phyloP scores from a whole-genome alignment of 768 basidiomycete genomes.

The Podaxis sp. region DNA sequence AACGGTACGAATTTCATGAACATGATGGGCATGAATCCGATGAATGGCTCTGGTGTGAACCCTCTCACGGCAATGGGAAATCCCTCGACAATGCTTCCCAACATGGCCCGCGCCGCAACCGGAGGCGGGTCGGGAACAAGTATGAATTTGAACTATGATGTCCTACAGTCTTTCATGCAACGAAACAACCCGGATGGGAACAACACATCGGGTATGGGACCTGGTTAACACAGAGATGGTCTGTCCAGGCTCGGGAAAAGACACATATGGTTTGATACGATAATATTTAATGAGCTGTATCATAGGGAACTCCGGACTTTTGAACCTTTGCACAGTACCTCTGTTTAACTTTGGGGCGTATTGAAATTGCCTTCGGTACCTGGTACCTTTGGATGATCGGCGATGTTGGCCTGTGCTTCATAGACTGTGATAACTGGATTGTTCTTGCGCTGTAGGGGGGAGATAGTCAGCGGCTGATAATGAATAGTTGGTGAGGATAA shows the following conservation, averaged over 20 bases:
- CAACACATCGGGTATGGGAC: slow-evolving; percentile 11
- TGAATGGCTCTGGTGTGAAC: not conserved
- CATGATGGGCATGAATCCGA: slow-evolving; percentile 17
- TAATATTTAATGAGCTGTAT: not conserved
- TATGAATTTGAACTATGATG: slow-evolving; percentile 36
- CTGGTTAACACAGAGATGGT: not conserved
- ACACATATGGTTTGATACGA: not conserved
- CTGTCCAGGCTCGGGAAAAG: not conserved
- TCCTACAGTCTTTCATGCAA: slow-evolving; percentile 45
- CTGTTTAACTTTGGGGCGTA: slow-evolving; percentile 29
- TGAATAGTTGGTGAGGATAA: not conserved
- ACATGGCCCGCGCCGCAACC: slow-evolving; percentile 16
- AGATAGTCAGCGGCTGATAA: not conserved
- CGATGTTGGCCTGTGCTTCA: slow-evolving; percentile 82
- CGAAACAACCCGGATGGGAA: slow-evolving; percentile 29
- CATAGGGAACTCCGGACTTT: not conserved
- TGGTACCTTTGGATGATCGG: slow-evolving; percentile 85
- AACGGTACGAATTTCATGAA: slow-evolving; percentile 10
- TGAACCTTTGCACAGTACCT: not conserved
- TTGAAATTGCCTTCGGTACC: slow-evolving; percentile 68
- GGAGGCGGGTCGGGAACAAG: slow-evolving; percentile 19
- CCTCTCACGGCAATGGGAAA: slow-evolving; percentile 5
- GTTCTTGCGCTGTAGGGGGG: slow-evolving; percentile 59
- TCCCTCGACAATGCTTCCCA: slow-evolving; percentile 8
- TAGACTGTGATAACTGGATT: slow-evolving; percentile 85